Base-by-base conservation (phyloP, 352 stramenopile genomes). In the Globisporangium lucens region DNA sequence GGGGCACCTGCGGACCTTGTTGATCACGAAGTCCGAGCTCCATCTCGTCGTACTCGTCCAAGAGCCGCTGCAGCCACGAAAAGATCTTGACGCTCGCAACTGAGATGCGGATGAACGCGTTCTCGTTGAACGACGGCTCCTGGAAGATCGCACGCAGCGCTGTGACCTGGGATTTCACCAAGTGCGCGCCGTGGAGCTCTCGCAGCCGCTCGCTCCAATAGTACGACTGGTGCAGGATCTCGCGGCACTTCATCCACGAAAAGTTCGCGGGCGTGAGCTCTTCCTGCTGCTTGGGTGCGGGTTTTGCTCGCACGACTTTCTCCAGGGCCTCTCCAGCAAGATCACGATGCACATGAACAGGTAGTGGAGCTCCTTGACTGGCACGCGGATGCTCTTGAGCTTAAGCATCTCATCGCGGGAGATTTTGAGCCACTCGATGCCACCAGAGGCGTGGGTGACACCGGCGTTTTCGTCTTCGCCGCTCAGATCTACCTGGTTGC, bases 311-410 rank as follows among this genome's bases (percentile, higher is more conserved):
- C 3, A 74, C 59, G 4, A n/a, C 51, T 77, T 76, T 22, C 55
- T 60, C 30, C 3, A 75, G 66, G 2, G 75, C n/a, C 75, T 79
- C 20, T 92, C 77, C 7, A 92, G 62, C 24, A 94, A 65, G 3
- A 91, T 68, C n/a, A 88, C 75, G 47, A 94, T 72, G 60, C 83
- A 92, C 79, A 94, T 90, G 71, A 92, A 84, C 4, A 94, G 73
- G 55, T 83, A 89, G 57, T 94, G 86, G 15, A 94, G 73, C 74
- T 92, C 86, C 60, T 80, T 81, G 9, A 88, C 73, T 4, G 83
- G 83, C 0, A 90, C 76, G 8, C 83, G 85, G 36, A 91, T 89
- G 46, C 72, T 73, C 10, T 82, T 80, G 46, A 94, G 68, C 61
- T 89, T 80, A 35, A 82, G 68, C 67, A 83, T 87, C 55, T 94